phyloP scores from a whole-genome alignment of 75 land plant species.

The Cunninghamia lanceolata region DNA sequence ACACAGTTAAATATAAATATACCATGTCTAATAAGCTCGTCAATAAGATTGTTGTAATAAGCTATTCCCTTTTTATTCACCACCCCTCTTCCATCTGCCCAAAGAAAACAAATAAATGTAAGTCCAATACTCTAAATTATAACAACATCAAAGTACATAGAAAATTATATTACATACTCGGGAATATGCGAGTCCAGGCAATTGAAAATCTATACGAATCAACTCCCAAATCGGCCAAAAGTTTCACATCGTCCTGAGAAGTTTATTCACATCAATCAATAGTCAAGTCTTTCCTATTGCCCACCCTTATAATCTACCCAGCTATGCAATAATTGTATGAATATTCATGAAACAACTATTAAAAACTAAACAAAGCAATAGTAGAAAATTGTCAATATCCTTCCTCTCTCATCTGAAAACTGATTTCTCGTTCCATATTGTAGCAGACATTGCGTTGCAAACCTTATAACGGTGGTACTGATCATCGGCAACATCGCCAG shows the following conservation, averaged over 20 bases:
- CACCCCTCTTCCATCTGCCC: background rate
- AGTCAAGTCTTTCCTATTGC: background rate
- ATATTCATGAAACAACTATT: no score
- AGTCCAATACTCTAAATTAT: no score
- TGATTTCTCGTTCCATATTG: background rate
- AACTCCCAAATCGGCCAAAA: background rate
- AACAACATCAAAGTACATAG: background rate
- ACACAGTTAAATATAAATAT: background rate
- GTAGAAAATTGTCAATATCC: background rate
- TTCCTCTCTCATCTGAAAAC: no score
- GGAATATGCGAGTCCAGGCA: slow-evolving; percentile 3
- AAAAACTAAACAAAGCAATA: no score
- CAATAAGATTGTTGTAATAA: no score
- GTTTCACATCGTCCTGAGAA: slow-evolving; percentile 1
- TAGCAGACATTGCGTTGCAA: no score
- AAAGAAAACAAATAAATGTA: background rate
- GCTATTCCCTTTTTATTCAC: background rate
- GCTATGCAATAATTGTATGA: no score
- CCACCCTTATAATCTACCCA: no score
- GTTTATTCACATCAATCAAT: background rate
- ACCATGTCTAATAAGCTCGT: no score
- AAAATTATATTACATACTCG: background rate
- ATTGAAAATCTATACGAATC: slow-evolving; percentile 5
- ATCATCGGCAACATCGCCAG: background rate
- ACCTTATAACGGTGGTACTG: background rate